Evolutionary conservation across 2,329 filamentous ascomycete genomes (phyloP).

Genomic region (Fusarium xyrophilum): DNA sequence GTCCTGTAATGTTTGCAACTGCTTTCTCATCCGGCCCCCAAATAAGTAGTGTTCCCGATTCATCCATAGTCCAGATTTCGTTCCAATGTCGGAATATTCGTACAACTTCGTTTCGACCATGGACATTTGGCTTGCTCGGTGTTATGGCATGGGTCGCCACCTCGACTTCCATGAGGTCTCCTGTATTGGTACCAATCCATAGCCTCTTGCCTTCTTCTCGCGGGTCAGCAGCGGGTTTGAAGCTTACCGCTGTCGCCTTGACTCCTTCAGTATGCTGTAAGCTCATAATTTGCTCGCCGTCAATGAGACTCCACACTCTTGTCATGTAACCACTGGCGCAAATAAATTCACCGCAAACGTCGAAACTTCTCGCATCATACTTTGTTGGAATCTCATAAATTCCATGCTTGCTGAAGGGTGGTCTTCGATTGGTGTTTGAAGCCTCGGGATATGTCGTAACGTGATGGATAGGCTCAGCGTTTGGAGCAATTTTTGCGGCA

Average conservation of each 20-base stretch:
- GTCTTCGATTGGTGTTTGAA: constrained; percentile 82
- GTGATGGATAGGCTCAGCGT: constrained; percentile 56
- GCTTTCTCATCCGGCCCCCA: constrained; percentile 81
- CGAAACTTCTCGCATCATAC: constrained; percentile 85
- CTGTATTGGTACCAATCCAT: constrained; percentile 89
- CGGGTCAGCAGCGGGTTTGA: constrained; percentile 81
- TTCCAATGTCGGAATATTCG: constrained; percentile 86
- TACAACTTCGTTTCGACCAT: constrained; percentile 79
- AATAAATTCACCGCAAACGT: constrained; percentile 85
- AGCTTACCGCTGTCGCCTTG: constrained; percentile 80
- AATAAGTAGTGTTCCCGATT: constrained; percentile 82
- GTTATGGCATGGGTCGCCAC: constrained; percentile 75
- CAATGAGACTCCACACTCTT: constrained; percentile 83
- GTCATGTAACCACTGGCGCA: constrained; percentile 89
- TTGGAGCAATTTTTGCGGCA: constrained; percentile 32
- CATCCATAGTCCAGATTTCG: constrained; percentile 94
- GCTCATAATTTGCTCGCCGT: constrained; percentile 82
- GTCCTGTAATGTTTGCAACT: constrained; percentile 75
- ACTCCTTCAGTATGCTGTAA: constrained; percentile 84
- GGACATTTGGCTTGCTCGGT: constrained; percentile 72
- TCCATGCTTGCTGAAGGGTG: constrained; percentile 75
- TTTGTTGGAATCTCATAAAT: constrained; percentile 80
- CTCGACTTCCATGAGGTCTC: constrained; percentile 90
- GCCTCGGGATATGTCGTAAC: constrained; percentile 80
- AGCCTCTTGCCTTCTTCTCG: constrained; percentile 81